phyloP scores from a whole-genome alignment of 192 early-diverging fungal genomes.

The Dissophora ornata region DNA sequence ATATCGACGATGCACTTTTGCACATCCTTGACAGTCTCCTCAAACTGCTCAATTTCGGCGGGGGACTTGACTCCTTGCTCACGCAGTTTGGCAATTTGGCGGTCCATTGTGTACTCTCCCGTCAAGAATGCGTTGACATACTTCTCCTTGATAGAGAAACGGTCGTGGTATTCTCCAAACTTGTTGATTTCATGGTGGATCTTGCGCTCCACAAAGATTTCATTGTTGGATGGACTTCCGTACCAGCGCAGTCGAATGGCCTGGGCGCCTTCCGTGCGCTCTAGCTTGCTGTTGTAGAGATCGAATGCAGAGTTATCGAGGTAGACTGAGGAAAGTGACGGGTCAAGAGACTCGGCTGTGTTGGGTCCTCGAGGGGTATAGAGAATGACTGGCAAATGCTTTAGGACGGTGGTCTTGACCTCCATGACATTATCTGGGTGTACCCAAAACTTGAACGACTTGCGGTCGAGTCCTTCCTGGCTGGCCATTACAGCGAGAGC shows the following conservation, averaged over 20 bases:
- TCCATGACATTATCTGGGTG: constrained; percentile 95
- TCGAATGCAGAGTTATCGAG: constrained; percentile 92
- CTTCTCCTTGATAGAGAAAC: constrained; percentile 95
- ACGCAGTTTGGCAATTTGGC: constrained; percentile 81
- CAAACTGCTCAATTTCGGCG: constrained; percentile 79
- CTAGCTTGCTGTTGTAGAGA: constrained; percentile 87
- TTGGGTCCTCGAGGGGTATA: constrained; percentile 82
- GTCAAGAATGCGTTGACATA: constrained; percentile 86
- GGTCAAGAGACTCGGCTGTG: constrained; percentile 70
- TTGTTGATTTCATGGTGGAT: constrained; percentile 68
- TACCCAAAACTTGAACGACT: constrained; percentile 96
- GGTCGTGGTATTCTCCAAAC: constrained; percentile 90
- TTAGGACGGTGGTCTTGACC: constrained; percentile 90
- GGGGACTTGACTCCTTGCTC: constrained; percentile 76
- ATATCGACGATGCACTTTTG: constrained; percentile 73
- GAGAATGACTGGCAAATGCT: constrained; percentile 90
- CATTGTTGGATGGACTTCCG: constrained; percentile 78
- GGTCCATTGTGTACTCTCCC: constrained; percentile 81
- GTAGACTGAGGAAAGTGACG: constrained; percentile 94
- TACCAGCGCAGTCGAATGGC: constrained; percentile 95
- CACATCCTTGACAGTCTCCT: constrained; percentile 77
- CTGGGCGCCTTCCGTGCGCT: constrained; percentile 89
- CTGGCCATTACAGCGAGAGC: constrained; percentile 47
- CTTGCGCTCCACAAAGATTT: constrained; percentile 84
- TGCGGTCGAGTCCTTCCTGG: constrained; percentile 75